Evolutionary conservation across 2,329 filamentous ascomycete genomes (phyloP), one percentile per base, ranked within the genome.

Genomic region (Celoporthe dispersa): DNA sequence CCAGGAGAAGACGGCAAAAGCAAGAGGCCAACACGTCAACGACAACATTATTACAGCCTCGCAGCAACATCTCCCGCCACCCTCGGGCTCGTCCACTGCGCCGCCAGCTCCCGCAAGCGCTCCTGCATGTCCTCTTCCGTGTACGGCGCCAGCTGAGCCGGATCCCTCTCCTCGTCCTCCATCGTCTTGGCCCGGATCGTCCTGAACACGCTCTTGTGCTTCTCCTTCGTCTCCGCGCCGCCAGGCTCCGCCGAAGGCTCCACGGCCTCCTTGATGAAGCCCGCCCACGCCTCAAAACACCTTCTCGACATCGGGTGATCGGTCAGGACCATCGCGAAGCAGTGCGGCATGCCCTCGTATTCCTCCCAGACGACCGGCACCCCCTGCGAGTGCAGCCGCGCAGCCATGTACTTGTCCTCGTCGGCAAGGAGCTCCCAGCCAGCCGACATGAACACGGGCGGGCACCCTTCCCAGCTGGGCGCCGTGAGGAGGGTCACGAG

Each of bases 331-430:
- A 89, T 75, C 0, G 86, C 87, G 76, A 93, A 95, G 74, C 88
- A 89, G 79, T 94, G 92, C 67, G 93, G 92, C 92, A 95, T 95
- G 3, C 88, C 91, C 78, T 94, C 90, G 77, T 90, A 96, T 79
- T 93, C 88, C 77, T 92, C 88, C 75, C 90, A 91, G 3, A 88
- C 83, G 0, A 94, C 87, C 0, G 75, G 76, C 0, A 91, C 90
- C 6, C 87, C 88, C 61, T 91, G 87, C 9, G 75, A 73, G 22
- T 82, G 82, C 14, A 92, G 82, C 53, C 85, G 84, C 55, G 81
- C 79, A 0, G 90, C 91, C 2, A 93, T 76, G 66, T 88, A 87
- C 73, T 84, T 85, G 71, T 84, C 85, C 78, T 94, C 92, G 77
- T 93, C 91, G 1, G 86, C 83, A 12, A 95, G 83, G 74, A 91